These are phyloP conservation scores for Aspergillus persii DNA, from an alignment of 2,329 filamentous ascomycete genomes.

Conservation along the genomic window DNA sequence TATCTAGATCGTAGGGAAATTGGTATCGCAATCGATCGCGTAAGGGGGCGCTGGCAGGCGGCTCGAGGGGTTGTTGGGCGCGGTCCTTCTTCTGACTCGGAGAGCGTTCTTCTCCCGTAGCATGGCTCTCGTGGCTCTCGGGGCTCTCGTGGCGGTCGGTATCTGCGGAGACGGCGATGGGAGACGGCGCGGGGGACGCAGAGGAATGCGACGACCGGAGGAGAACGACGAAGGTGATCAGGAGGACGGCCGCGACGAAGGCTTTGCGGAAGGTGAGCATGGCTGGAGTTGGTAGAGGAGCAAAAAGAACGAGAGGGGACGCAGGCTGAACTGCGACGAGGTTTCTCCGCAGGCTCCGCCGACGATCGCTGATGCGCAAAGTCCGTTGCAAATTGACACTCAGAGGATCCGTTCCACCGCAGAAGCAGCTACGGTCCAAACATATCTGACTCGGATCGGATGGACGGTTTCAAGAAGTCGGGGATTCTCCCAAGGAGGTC, in stretches of 20 bases:
- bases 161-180: slow-evolving; percentile 25
- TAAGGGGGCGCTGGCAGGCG: slow-evolving; percentile 69
- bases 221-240: slow-evolving; percentile 69
- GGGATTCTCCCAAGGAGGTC: background rate
- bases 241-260: slow-evolving; percentile 66
- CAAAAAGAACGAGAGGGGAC: background rate
- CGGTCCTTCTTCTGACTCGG: slow-evolving; percentile 15
- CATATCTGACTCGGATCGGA: slow-evolving; percentile 11
- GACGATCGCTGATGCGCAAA: slow-evolving; percentile 1
- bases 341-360: slow-evolving; percentile 14
- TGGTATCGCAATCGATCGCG: slow-evolving; percentile 84
- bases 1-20: slow-evolving; percentile 85
- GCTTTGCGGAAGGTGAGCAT: slow-evolving; percentile 82
- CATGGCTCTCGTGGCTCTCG: slow-evolving; percentile 21
- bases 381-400: background rate
- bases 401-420: slow-evolving; percentile 9
- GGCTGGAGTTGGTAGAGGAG: slow-evolving; percentile 14
- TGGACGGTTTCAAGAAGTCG: background rate
- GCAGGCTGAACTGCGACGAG: background rate
- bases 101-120: slow-evolving; percentile 10
- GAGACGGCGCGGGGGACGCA: slow-evolving; percentile 47
- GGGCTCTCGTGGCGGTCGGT: slow-evolving; percentile 19
- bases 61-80: slow-evolving; percentile 53
- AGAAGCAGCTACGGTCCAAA: slow-evolving; percentile 1
- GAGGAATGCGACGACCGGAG: slow-evolving; percentile 59